Evolutionary conservation across 441 rosid genomes (phyloP).

Genomic region (Erodium moschatum): DNA sequence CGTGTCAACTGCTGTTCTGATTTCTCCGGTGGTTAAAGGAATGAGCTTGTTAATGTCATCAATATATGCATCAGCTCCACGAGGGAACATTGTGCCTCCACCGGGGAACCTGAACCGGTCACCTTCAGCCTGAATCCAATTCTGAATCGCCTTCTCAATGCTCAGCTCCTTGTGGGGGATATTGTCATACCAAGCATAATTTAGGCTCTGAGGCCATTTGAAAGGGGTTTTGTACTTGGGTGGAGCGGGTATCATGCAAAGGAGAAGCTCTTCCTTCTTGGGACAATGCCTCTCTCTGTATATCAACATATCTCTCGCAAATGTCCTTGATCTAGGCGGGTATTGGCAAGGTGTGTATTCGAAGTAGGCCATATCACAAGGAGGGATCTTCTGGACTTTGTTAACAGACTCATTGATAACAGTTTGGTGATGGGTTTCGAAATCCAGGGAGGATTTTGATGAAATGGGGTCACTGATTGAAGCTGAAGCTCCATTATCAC

Average conservation of each 20-base stretch:
- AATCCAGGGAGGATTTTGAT: constrained; percentile 35
- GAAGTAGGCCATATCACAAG: constrained; percentile 59
- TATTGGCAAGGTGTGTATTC: constrained; percentile 91
- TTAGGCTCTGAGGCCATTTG: constrained; percentile 93
- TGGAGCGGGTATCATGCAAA: constrained; percentile 80
- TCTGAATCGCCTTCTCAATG: constrained; percentile 89
- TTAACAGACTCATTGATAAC: constrained; percentile 29
- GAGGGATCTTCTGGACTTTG: constrained; percentile 34
- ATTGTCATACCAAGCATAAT: constrained; percentile 86
- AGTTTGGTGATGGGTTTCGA: constrained; percentile 62
- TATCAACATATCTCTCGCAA: constrained; percentile 65
- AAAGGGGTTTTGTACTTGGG: constrained; percentile 87
- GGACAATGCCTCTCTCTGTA: constrained; percentile 95
- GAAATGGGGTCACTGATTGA: constrained; percentile 19
- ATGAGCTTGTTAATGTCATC: constrained; percentile 70
- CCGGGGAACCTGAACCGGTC: constrained; percentile 87
- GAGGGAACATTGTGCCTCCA: constrained; percentile 90
- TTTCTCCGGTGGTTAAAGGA: constrained; percentile 61
- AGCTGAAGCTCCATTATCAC: constrained; percentile 29
- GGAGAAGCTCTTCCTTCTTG: constrained; percentile 49
- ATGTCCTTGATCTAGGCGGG: constrained; percentile 58
- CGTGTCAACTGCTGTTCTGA: constrained; percentile 84
- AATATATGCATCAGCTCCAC: constrained; percentile 87
- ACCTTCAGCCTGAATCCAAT: constrained; percentile 90
- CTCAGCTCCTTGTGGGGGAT: constrained; percentile 91